Evolutionary conservation across 176 grass and related monocot genomes (phyloP).

Genomic region (Avena insularis): DNA sequence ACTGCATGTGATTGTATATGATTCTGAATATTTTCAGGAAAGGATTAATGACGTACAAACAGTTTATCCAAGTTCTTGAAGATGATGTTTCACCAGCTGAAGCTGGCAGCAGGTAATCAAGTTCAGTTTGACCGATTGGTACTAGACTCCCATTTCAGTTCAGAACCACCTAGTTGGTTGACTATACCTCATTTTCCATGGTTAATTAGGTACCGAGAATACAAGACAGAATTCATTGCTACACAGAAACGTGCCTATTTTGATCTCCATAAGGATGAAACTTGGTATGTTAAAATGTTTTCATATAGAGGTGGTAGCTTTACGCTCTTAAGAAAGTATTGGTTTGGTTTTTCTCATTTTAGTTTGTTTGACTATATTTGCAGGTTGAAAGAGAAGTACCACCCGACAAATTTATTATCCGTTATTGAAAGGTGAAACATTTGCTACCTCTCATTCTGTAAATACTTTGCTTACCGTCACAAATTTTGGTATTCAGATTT

Average conservation of each 20-base stretch:
- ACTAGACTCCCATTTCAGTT: conserved; percentile 12
- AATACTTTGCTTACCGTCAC: not conserved
- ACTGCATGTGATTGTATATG: conserved; percentile 24
- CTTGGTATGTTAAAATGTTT: conserved; percentile 56
- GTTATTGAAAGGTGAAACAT: conserved; percentile 81
- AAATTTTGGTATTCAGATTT: not conserved
- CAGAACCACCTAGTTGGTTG: conserved; percentile 17
- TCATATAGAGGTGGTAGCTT: conserved; percentile 11
- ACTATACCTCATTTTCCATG: conserved; percentile 30
- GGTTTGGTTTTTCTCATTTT: conserved; percentile 3
- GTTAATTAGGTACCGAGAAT: conserved; percentile 77
- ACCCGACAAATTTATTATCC: conserved; percentile 78
- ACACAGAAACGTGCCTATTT: conserved; percentile 90
- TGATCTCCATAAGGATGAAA: conserved; percentile 79
- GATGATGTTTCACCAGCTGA: conserved; percentile 88
- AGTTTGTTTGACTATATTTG: conserved; percentile 41
- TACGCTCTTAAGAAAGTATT: not conserved
- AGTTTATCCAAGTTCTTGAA: conserved; percentile 83
- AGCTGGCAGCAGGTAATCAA: conserved; percentile 68
- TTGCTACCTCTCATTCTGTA: conserved; percentile 27
- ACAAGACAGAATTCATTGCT: conserved; percentile 71
- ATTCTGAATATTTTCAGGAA: conserved; percentile 57
- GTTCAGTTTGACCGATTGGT: conserved; percentile 19
- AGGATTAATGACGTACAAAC: conserved; percentile 89
- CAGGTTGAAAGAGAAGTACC: conserved; percentile 97